Evolutionary conservation across 371 early-diverging fungal species (phyloP).

Genomic region (Phascolomyces articulosus): DNA sequence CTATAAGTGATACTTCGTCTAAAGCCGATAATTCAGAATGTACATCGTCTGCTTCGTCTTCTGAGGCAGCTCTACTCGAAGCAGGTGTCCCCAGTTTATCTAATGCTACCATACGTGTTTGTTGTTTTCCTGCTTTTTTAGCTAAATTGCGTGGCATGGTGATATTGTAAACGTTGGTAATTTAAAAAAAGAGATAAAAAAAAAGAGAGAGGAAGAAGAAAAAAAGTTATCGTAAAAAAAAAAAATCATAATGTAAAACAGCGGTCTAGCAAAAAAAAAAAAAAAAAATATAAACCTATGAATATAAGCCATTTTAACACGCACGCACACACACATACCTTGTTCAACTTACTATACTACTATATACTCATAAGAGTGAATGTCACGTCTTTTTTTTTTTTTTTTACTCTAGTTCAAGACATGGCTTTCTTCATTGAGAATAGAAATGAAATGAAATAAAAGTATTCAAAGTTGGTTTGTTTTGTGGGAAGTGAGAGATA

Average conservation of each 20-base stretch:
- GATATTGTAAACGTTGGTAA: constrained; percentile 10
- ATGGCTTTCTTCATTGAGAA: too few relatives aligned
- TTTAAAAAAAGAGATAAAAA: constrained; percentile 8
- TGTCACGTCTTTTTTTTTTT: too few relatives aligned
- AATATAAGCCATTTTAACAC: too few relatives aligned
- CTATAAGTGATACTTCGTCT: constrained; percentile 12
- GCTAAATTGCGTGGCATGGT: constrained; percentile 19
- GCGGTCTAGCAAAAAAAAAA: too few relatives aligned
- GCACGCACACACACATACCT: constrained; percentile 27
- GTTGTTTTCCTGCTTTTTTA: constrained; percentile 23
- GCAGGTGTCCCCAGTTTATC: constrained; percentile 22
- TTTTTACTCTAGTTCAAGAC: too few relatives aligned
- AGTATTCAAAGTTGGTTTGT: too few relatives aligned
- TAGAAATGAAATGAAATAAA: too few relatives aligned
- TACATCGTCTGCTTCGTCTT: constrained; percentile 18
- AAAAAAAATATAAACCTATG: too few relatives aligned
- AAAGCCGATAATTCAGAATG: constrained; percentile 5
- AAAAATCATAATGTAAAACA: too few relatives aligned
- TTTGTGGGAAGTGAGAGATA: too few relatives aligned
- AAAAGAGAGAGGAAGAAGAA: background rate
- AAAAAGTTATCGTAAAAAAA: background rate
- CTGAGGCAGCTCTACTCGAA: constrained; percentile 18
- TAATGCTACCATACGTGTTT: constrained; percentile 23
- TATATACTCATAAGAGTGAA: too few relatives aligned
- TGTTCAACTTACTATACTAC: background rate